Percentiles rank a stretch among this genome's conserved stretches.
phyloP scores from a whole-genome alignment of 495 filamentous ascomycete species.

The Peziza echinospora region DNA sequence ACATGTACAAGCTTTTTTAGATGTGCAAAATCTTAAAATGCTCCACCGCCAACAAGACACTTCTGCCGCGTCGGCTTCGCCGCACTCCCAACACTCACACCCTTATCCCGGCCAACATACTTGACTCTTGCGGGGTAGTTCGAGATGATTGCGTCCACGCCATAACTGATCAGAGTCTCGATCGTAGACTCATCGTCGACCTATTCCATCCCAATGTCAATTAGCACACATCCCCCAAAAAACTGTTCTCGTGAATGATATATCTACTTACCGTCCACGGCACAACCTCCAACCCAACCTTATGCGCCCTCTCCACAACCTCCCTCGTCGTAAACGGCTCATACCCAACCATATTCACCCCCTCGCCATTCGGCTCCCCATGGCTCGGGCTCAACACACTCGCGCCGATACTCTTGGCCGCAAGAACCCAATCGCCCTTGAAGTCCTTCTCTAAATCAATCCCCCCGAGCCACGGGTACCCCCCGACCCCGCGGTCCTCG shows the following conservation, averaged over 20 bases:
- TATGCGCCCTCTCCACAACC: slow-evolving; percentile 15
- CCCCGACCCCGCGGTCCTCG: slow-evolving; percentile 9
- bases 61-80: background rate
- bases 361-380: slow-evolving; percentile 5
- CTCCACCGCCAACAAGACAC: too few relatives aligned
- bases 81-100: background rate
- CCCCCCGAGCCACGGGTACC: slow-evolving; percentile 19
- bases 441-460: slow-evolving; percentile 13
- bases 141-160: slow-evolving; percentile 5
- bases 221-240: too few relatives aligned
- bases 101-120: slow-evolving; percentile 4
- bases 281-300: slow-evolving; percentile 17
- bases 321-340: slow-evolving; percentile 13
- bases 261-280: slow-evolving; percentile 16
- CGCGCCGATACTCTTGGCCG: slow-evolving; percentile 17
- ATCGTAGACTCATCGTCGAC: slow-evolving; percentile 19
- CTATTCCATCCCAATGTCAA: too few relatives aligned
- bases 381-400: slow-evolving; percentile 12
- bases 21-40: too few relatives aligned
- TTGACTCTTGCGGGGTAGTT: slow-evolving; percentile 20
- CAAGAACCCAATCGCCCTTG: slow-evolving; percentile 16
- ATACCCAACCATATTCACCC: slow-evolving; percentile 16
- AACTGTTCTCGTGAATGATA: too few relatives aligned
- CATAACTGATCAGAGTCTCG: slow-evolving; percentile 15
- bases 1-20: too few relatives aligned